Base-by-base conservation (phyloP, 106 monocot genomes). In the Dendrobium officinale region DNA sequence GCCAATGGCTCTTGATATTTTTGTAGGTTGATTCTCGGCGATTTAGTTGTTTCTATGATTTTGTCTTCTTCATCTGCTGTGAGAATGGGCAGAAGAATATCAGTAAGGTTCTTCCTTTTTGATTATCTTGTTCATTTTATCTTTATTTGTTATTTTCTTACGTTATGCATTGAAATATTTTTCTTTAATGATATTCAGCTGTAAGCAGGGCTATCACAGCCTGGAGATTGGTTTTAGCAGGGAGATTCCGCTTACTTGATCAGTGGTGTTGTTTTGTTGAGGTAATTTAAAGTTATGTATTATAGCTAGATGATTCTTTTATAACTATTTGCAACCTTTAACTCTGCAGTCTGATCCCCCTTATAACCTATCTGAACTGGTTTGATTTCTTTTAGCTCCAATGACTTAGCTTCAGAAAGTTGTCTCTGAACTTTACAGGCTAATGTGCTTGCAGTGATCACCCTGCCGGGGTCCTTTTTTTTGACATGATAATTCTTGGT, bases 1-100 rank as follows among this genome's bases (percentile, higher is more conserved):
- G 16, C 49, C 15, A 31, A 31, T 24, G 2, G 45, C 9, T 77
- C 0, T 29, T 18, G 4, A 43, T 45, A 80, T 37, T 81, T 78
- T 86, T 88, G 59, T 75, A 96, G 96, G 91, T 79, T 31, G 91
- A 91, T 78, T 84, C 91, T 47, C 80, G 37, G 77, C 85, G 88
- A 55, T 96, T 96, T 74, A 88, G 81, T 77, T 82, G 79, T 79
- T 96, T 96, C 79, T 96, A 96, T 83, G 88, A 88, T 85, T 96
- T 96, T 88, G 91, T 93, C 75, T 96, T 91, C 85, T 93, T 93
- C 81, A 78, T 88, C 73, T 96, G 91, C 78, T 93, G 93, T 75
- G 90, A 93, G 83, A 90, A 91, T 79, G 93, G 96, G 18, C 96
- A 96, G 83, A 96, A 91, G 77, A 96, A 84, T 59, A 91, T 96